Evolutionary conservation across 345 rosid genomes (phyloP), one percentile per base, ranked within the genome.

Genomic region (Isatis tinctoria): DNA sequence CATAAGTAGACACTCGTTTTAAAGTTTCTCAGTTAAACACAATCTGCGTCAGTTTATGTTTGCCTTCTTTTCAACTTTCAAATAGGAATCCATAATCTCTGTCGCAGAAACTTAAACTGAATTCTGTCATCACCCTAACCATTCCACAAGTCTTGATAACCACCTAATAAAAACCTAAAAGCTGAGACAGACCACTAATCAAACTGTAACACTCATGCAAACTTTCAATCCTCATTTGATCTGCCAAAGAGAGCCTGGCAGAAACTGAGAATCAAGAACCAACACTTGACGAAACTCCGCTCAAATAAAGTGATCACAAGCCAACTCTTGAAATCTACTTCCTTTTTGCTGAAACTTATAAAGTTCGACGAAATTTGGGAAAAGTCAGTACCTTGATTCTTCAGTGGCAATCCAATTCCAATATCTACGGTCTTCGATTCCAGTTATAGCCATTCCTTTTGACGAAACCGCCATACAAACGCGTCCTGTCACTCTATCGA

Each of bases 341-440:
- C 30, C 3, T 4, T 4, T 27, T 16, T 2, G 5, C 26, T 18
- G 5, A 48, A 48, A 3, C 9, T 47, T 45, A 2, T 17, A 2
- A 3, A 45, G 9, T 16, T 4, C 32, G 6, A 32, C 6, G 6
- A 30, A 30, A 0, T 30, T n/a, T 5, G n/a, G 51, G 51, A 16
- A 44, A 44, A n/a, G 3, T 44, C 1, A 1, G 10, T 13, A 44
- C 10, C 7, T 7, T 44, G 49, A 6, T n/a, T 44, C 20, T 2
- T 44, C 20, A n/a, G 49, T 3, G 9, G 87, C 79, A 73, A 90
- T 66, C 98, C 96, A 89, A 78, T 80, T 93, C 98, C 98, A 93
- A 74, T 93, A 93, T 83, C 98, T 85, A 47, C 93, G 83, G 60
- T 93, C 98, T 39, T 89, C 97, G 2, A 93, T 85, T 45, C 97